Conservation (phyloP, 192 early-diverging fungal species). For the Coemansia sp. region DNA sequence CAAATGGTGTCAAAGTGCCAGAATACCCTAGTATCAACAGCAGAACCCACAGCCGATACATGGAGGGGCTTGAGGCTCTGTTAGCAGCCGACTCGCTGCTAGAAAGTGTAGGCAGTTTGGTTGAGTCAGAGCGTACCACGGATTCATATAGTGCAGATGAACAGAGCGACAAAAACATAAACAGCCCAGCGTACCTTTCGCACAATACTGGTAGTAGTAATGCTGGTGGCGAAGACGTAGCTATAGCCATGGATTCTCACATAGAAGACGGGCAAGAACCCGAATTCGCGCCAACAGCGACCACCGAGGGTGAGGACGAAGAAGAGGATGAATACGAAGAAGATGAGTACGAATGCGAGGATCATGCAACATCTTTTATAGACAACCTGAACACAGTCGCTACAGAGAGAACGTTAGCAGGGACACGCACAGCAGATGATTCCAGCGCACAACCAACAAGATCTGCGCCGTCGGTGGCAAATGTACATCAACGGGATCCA, state of each 20-base stretch:
- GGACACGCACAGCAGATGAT: neutral
- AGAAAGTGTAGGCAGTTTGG: neutral
- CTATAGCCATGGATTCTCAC: neutral
- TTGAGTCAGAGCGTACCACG: neutral
- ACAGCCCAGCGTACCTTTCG: neutral
- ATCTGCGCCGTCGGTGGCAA: neutral
- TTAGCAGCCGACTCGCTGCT: neutral
- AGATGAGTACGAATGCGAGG: neutral
- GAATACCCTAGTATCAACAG: neutral
- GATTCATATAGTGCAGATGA: neutral
- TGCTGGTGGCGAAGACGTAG: neutral
- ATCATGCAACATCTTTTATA: neutral
- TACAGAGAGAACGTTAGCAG: neutral
- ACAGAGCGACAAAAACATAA: neutral
- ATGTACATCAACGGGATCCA: slow-evolving; percentile 30
- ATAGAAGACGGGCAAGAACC: neutral
- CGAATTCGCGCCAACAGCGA: neutral
- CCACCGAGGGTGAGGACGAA: neutral
- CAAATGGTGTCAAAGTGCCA: neutral
- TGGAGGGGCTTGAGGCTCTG: neutral
- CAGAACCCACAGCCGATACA: neutral
- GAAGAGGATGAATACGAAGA: neutral
- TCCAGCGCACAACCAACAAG: neutral
- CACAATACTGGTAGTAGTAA: neutral
- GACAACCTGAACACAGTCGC: neutral